These are phyloP conservation scores for Nannochloropsis granulata DNA, from an alignment of 108 stramenopile species.

Conservation along the genomic window DNA sequence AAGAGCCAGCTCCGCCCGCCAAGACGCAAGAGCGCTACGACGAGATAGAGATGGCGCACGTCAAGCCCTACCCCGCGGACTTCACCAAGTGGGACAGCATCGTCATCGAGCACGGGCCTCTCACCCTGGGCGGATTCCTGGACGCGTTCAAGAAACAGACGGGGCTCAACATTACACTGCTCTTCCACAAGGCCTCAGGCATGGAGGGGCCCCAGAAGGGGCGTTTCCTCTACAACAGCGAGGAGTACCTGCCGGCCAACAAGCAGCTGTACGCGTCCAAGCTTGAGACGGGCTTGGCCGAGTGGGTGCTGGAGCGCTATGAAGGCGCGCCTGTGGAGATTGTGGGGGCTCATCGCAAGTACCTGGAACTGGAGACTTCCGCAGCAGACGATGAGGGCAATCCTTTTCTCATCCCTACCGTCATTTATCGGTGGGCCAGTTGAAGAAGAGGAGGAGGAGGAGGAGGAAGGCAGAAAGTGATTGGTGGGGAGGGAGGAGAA, in stretches of 20 bases:
- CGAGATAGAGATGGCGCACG: constrained; percentile 13
- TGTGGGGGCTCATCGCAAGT: constrained; percentile 9
- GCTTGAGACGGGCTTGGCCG: constrained; percentile 4
- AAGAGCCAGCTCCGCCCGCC: constrained; percentile 9
- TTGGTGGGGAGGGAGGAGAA: too few species aligned
- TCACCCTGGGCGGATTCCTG: not conserved
- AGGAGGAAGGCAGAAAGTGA: too few species aligned
- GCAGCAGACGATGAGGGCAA: constrained; percentile 20
- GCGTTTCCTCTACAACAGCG: constrained; percentile 16
- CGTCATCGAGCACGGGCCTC: not conserved
- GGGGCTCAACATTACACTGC: constrained; percentile 7
- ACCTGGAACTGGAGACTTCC: constrained; percentile 20
- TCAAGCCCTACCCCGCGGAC: constrained; percentile 16
- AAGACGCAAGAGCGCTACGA: constrained; percentile 23
- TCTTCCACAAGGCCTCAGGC: constrained; percentile 9
- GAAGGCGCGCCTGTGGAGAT: constrained; percentile 11
- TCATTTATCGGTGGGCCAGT: constrained; percentile 17
- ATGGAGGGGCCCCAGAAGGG: constrained; percentile 28
- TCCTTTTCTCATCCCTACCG: constrained; percentile 9
- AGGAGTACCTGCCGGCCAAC: not conserved
- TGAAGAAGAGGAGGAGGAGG: not conserved
- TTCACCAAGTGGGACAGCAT: constrained; percentile 34
- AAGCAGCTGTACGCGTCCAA: constrained; percentile 5
- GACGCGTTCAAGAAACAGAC: not conserved
- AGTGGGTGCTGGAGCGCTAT: constrained; percentile 23